A percentile compares a stretch with the other conserved stretches of the same genome.
These are phyloP conservation scores for Spinacia oleracea DNA, from an alignment of 179 eudicot species.

Conservation along the genomic window DNA sequence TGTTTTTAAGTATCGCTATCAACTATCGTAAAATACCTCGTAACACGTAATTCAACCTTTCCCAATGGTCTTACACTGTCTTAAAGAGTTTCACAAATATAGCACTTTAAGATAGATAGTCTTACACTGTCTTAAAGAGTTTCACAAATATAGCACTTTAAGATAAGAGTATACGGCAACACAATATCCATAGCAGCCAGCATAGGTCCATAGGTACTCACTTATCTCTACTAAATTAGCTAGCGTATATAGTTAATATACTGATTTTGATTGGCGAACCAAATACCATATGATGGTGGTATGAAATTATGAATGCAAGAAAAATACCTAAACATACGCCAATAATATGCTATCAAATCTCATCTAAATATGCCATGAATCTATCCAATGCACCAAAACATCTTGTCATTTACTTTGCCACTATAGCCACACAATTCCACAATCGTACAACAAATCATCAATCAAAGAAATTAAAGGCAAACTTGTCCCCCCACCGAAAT, in stretches of 20 bases:
- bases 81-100: too few relatives aligned
- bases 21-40: too few relatives aligned
- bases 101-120: constrained; percentile 21
- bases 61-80: too few relatives aligned
- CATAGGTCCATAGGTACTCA: constrained; percentile 22
- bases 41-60: too few relatives aligned
- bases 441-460: too few relatives aligned
- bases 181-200: constrained; percentile 10
- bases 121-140: too few relatives aligned
- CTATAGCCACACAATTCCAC: background rate
- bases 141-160: constrained; percentile 1
- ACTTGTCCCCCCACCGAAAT: background rate
- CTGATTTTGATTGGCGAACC: constrained; percentile 1
- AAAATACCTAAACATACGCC: background rate
- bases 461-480: background rate
- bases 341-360: background rate
- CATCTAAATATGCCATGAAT: constrained; percentile 13
- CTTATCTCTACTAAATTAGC: background rate
- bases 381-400: constrained; percentile 26
- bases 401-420: background rate
- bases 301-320: background rate
- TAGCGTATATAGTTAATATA: too few relatives aligned
- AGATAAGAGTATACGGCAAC: too few relatives aligned
- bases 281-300: background rate
- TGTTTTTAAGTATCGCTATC: too few relatives aligned